phyloP scores from a whole-genome alignment of 2,329 filamentous ascomycete species.

The Byssochlamys sp. region DNA sequence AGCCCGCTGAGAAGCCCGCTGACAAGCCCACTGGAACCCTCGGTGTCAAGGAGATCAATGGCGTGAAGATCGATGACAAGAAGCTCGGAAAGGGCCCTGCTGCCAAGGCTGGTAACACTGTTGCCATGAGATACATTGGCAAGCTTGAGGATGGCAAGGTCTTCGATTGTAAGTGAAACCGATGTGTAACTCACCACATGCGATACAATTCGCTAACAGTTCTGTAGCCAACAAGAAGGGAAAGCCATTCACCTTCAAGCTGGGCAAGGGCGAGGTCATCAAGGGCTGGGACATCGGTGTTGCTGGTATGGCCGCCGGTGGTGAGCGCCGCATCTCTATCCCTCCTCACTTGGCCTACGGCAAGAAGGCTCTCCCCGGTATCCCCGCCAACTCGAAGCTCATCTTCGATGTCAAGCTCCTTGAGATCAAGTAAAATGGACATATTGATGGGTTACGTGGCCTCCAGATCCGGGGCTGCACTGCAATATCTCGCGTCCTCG shows the following conservation, averaged over 20 bases:
- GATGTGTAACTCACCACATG: slow-evolving; percentile 1
- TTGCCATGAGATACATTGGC: slow-evolving; percentile 95
- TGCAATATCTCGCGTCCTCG: slow-evolving; percentile 3
- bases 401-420: slow-evolving; percentile 85
- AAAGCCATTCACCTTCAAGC: slow-evolving; percentile 92
- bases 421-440: slow-evolving; percentile 60
- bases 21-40: slow-evolving; percentile 49
- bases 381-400: slow-evolving; percentile 82
- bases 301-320: slow-evolving; percentile 81
- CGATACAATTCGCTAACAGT: slow-evolving; percentile 3
- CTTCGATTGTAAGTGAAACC: slow-evolving; percentile 66
- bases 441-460: neutral
- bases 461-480: neutral
- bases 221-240: slow-evolving; percentile 88
- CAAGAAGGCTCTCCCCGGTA: slow-evolving; percentile 69
- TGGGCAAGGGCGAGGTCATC: slow-evolving; percentile 90
- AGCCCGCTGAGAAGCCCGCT: slow-evolving; percentile 17
- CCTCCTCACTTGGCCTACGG: slow-evolving; percentile 84
- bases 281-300: slow-evolving; percentile 97
- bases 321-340: slow-evolving; percentile 85
- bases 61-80: slow-evolving; percentile 90
- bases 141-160: slow-evolving; percentile 91
- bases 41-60: slow-evolving; percentile 70
- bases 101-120: slow-evolving; percentile 80
- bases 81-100: slow-evolving; percentile 76